Percentiles rank a stretch among this genome's conserved stretches.
These are phyloP conservation scores for Aphanomyces stellatus DNA, from an alignment of 352 stramenopile genomes.

Conservation along the genomic window DNA sequence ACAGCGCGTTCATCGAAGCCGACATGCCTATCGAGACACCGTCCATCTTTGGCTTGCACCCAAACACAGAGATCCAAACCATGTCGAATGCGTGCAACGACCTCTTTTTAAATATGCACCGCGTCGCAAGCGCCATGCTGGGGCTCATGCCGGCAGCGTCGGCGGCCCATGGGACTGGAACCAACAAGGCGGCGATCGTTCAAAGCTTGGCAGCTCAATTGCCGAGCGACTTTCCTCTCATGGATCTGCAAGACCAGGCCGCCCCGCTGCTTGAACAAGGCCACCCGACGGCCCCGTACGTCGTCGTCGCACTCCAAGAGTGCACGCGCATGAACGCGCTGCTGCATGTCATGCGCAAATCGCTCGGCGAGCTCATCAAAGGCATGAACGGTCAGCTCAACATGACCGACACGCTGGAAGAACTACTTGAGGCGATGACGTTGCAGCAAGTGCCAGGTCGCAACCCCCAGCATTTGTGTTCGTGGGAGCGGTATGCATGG, in stretches of 20 bases:
- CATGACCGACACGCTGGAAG: slow-evolving; percentile 87
- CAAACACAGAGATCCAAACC: slow-evolving; percentile 76
- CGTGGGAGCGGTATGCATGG: slow-evolving; percentile 71
- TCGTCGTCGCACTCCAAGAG: slow-evolving; percentile 77
- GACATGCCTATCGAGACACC: slow-evolving; percentile 58
- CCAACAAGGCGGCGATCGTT: slow-evolving; percentile 26
- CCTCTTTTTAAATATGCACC: slow-evolving; percentile 84
- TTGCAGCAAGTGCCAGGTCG: slow-evolving; percentile 70
- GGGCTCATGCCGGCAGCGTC: not conserved
- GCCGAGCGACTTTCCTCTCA: slow-evolving; percentile 49
- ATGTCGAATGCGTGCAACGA: slow-evolving; percentile 62
- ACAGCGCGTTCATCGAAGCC: slow-evolving; percentile 76
- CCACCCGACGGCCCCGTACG: slow-evolving; percentile 52
- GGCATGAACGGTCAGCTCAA: slow-evolving; percentile 78
- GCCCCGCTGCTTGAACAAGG: slow-evolving; percentile 46
- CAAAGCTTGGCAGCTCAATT: slow-evolving; percentile 51
- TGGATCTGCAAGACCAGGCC: slow-evolving; percentile 39
- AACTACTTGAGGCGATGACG: slow-evolving; percentile 54
- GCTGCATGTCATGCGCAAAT: slow-evolving; percentile 49
- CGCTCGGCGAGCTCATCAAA: slow-evolving; percentile 58
- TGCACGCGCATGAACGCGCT: slow-evolving; percentile 63
- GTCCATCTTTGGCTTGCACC: slow-evolving; percentile 59
- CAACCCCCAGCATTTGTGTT: slow-evolving; percentile 63
- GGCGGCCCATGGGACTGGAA: not conserved
- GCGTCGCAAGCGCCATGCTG: slow-evolving; percentile 28